A percentile compares a stretch with the other conserved stretches of the same genome.
Conservation (phyloP, 352 stramenopile genomes). For the Pseudoperonospora humuli region DNA sequence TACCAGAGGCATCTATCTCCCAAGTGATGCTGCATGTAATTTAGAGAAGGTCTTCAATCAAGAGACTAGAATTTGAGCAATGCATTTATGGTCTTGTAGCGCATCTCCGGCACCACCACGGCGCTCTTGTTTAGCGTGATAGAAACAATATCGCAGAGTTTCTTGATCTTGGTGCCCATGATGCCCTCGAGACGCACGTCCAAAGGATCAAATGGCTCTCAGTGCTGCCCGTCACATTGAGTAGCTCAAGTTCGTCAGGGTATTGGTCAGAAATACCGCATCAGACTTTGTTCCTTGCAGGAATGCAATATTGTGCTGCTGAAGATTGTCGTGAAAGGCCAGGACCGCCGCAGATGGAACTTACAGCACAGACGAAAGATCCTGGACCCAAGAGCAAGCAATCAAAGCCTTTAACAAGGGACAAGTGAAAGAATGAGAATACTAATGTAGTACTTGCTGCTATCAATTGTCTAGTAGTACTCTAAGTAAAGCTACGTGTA, state of each 20-base stretch:
- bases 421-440: no score
- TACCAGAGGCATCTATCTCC: constrained; percentile 27
- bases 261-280: constrained; percentile 89
- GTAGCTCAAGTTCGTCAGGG: constrained; percentile 91
- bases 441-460: no score
- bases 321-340: no score
- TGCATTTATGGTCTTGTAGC: constrained; percentile 71
- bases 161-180: constrained; percentile 98
- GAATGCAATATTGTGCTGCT: no score
- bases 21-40: constrained; percentile 22
- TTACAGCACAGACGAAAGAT: no score
- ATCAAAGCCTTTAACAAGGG: no score
- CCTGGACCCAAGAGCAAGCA: no score
- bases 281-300: no score
- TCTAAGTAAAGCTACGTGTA: no score
- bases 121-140: constrained; percentile 99
- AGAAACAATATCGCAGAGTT: constrained; percentile 94
- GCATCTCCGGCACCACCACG: constrained; percentile 86
- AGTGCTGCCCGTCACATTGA: constrained; percentile 96
- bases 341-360: no score
- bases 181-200: constrained; percentile 93
- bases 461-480: no score
- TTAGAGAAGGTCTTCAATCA: constrained; percentile 22
- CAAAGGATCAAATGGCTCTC: constrained; percentile 99
- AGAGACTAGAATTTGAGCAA: constrained; percentile 7